Evolutionary conservation across 345 rosid species (phyloP), one percentile per base, ranked within the genome.

Genomic region (Dipteronia sinensis): DNA sequence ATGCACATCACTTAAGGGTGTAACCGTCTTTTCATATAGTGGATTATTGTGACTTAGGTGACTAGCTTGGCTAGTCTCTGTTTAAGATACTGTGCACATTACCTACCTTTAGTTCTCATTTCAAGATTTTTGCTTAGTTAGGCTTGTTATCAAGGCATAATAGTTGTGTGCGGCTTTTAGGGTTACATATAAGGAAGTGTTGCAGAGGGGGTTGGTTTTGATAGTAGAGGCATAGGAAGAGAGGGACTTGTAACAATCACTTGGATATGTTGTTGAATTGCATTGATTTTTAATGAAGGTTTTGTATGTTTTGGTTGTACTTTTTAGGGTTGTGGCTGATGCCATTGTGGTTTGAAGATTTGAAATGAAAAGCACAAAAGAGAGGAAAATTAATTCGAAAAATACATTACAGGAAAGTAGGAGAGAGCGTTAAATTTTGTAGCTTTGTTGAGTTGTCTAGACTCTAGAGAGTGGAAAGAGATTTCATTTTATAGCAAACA

Each of bases 131-230:
- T 76, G 65, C 65, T 80, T 85, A 7, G 78, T 76, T 10, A 88
- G 73, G 27, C 65, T 73, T n/a, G 83, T 63, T 44, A 88, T 46
- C 2, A 80, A 19, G 3, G 81, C 55, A 16, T 84, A 78, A 1
- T 89, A 76, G 11, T 74, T 76, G 2, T 62, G 72, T 0, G 91
- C 88, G 11, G 88, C 76, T 31, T 82, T 71, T 10, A 92, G 70
- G 78, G 85, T 89, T 27, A 91, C 74, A 40, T 34, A 58, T 29
- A 94, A 81, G 16, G 94, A 84, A 7, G 87, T 73, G 77, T 76
- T 76, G 85, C 92, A 87, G 22, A 94, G 94, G 2, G 90, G 87
- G 44, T 89, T 73, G 49, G 93, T 81, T 77, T 89, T 76, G 73
- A 94, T 83, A 31, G 76, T 47, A 16, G 89, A 64, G 46, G 89